Evolutionary conservation across 2,329 filamentous ascomycete species (phyloP), one percentile per base, ranked within the genome.

Genomic region (Ophiostoma australiae): DNA sequence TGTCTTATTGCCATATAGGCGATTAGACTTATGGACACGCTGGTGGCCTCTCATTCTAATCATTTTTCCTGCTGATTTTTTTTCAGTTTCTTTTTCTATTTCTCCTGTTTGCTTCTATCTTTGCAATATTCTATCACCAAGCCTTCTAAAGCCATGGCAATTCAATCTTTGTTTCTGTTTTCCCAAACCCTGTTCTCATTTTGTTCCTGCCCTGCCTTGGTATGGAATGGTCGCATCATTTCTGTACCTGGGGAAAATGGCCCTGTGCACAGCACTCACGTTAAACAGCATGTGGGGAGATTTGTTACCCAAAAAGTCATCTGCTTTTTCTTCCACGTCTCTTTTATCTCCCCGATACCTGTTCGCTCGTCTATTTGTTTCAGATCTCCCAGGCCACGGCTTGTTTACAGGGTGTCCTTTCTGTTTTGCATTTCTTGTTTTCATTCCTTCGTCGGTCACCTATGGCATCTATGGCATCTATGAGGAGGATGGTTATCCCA

Each of bases 391-490:
- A 5, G 20, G 15, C n/a, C 65, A 41, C 10, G 27, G 35, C 23
- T 44, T 67, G 13, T 41, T 27, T 2, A 2, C 33, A 27, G n/a
- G 15, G 55, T 37, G 20, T 52, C 15, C 7, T 48, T 48, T 58
- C 1, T 17, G 4, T 61, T 75, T 75, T 77, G 76, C 74, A 73
- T 58, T 58, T 27, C n/a, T 27, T 58, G 8, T 58, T 58, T 13
- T 15, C 27, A 1, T 27, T 58, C 2, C 7, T 15, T 23, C 5
- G 5, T 27, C 10, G 52, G 52, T 58, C 23, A 27, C 27, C 23
- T 27, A 58, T 5, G 23, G n/a, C 17, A 58, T 31, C 11, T 23
- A 13, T 13, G n/a, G n/a, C 17, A 58, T 31, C 11, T 23, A 13
- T 13, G n/a, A 13, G 23, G 52, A 58, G 52, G 52, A 58, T 27